Conservation (phyloP, 2,329 filamentous ascomycete species). For the Claviceps citrina region DNA sequence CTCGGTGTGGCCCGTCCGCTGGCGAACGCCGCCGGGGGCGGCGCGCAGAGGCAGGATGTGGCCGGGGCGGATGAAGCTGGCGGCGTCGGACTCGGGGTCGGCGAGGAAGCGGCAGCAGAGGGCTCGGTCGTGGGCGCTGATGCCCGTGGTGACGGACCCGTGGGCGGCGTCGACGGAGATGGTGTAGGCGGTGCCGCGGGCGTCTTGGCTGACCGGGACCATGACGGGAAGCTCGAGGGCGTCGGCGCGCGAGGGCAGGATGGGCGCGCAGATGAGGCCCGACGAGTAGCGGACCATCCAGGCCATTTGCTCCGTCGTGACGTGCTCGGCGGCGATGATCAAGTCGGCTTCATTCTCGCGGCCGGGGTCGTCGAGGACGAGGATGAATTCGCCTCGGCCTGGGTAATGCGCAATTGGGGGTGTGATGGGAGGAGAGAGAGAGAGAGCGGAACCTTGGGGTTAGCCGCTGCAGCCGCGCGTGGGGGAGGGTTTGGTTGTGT, state of each 20-base stretch:
- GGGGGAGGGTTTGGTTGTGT: no score
- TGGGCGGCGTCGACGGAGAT: constrained; percentile 70
- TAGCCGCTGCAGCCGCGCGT: no score
- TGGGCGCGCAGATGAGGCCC: constrained; percentile 80
- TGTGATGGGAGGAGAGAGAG: no score
- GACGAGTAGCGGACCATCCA: constrained; percentile 89
- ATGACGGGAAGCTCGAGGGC: constrained; percentile 74
- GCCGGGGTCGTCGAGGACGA: constrained; percentile 81
- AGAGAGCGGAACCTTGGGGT: not conserved
- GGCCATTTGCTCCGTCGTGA: constrained; percentile 82
- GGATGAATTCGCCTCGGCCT: constrained; percentile 80
- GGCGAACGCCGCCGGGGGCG: constrained; percentile 62
- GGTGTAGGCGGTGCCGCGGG: constrained; percentile 84
- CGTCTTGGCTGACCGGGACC: constrained; percentile 62
- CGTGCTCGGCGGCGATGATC: constrained; percentile 74
- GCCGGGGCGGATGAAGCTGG: constrained; percentile 64
- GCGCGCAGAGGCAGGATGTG: constrained; percentile 81
- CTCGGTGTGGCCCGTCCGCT: constrained; percentile 70
- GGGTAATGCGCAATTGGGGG: no score
- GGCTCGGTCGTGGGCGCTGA: constrained; percentile 74
- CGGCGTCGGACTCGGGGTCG: constrained; percentile 38
- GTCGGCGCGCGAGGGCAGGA: constrained; percentile 52
- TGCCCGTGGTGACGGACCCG: constrained; percentile 67
- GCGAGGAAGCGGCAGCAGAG: constrained; percentile 69
- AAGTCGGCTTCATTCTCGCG: constrained; percentile 98